Base-by-base conservation (phyloP, 257 asterid genomes). In the Jacaranda copaia region DNA sequence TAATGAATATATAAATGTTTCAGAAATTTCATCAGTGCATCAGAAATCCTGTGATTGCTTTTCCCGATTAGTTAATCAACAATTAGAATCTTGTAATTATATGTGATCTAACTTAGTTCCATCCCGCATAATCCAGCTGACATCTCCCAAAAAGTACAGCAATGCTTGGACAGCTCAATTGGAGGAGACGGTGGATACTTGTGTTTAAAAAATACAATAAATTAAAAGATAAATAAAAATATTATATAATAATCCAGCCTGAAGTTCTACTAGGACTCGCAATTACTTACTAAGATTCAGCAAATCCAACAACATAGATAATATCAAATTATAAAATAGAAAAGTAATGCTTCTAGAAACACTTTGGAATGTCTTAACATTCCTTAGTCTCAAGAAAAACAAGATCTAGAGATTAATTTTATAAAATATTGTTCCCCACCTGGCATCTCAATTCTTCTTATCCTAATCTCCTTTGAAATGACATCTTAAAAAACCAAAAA, bases 281-380 rank as follows among this genome's bases (percentile, higher is more conserved):
- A 70, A 58, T 79, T 76, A 75, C 77, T 42, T 55, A 68, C 77
- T 66, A 70, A 80, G 92, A 83, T 86, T 83, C 85, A 79, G 74
- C 84, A 76, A 80, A 86, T 86, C 92, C 83, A 78, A 51, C 80
- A 72, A 80, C 84, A 74, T 72, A 10, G 74, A 57, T 79, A 79
- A 72, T 64, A 81, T 80, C 85, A 61, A 69, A 75, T 81, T 58
- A 59, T 64, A 35, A 60, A 20, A 58, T 46, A 8, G 18, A 25
- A 78, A 59, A 52, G 20, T 15, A 9, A 19, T 42, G 75, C 84
- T 86, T 88, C 89, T 79, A 88, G 92, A 89, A 81, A 64, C 77
- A 64, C 72, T 78, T 56, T 77, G 80, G 72, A 63, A 59, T 80
- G 80, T 77, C 81, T 77, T 81, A 72, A 71, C 76, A 81, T 79